Evolutionary conservation across 768 basidiomycete species (phyloP).

Genomic region (Scleroderma citrinum): DNA sequence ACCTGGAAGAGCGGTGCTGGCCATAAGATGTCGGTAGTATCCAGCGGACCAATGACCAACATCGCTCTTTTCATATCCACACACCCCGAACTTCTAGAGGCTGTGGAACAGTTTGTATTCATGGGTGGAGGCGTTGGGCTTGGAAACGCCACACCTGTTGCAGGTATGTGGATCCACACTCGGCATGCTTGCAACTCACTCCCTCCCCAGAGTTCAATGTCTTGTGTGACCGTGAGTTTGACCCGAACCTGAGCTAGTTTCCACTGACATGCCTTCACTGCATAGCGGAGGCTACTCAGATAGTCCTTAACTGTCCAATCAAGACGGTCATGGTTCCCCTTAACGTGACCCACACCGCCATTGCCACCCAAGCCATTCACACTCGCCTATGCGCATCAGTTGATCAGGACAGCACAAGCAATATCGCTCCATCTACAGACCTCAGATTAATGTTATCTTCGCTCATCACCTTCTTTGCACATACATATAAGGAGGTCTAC

Average conservation of each 20-base stretch:
- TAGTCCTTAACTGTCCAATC: slow-evolving; percentile 67
- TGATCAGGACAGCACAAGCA: slow-evolving; percentile 12
- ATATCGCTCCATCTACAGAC: slow-evolving; percentile 29
- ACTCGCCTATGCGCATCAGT: slow-evolving; percentile 45
- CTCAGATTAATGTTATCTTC: slow-evolving; percentile 73
- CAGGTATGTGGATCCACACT: slow-evolving; percentile 36
- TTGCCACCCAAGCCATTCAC: slow-evolving; percentile 57
- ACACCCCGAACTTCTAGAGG: slow-evolving; percentile 48
- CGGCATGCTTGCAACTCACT: background rate
- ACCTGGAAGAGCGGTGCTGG: slow-evolving; percentile 57
- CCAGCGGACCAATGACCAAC: slow-evolving; percentile 84
- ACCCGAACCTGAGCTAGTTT: background rate
- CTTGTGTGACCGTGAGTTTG: slow-evolving; percentile 68
- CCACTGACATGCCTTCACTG: background rate
- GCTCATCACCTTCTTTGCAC: slow-evolving; percentile 67
- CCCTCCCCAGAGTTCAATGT: slow-evolving; percentile 64
- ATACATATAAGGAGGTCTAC: slow-evolving; percentile 65
- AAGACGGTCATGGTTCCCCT: slow-evolving; percentile 76
- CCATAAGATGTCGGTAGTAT: slow-evolving; percentile 59
- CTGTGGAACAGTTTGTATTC: slow-evolving; percentile 49
- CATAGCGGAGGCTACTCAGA: slow-evolving; percentile 75
- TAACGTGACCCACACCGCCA: slow-evolving; percentile 84
- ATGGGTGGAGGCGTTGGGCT: slow-evolving; percentile 91
- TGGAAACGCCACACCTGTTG: slow-evolving; percentile 74
- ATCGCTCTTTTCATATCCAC: slow-evolving; percentile 59